Evolutionary conservation across 1,284 basidiomycete genomes (phyloP).

Genomic region (Phlebopus sp.): DNA sequence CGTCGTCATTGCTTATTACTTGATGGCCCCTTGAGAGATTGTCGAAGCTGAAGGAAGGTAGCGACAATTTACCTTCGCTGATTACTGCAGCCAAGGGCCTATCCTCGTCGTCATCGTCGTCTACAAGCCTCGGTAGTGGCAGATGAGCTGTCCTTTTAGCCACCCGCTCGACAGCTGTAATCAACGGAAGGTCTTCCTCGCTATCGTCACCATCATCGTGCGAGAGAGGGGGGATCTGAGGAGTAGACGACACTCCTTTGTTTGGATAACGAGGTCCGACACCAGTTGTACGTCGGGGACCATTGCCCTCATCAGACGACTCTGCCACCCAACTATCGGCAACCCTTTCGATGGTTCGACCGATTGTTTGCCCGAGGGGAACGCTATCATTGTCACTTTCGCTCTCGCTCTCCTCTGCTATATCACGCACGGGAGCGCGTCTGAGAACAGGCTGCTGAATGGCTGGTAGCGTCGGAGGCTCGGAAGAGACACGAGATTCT

Average conservation of each 20-base stretch:
- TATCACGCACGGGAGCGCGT: constrained; percentile 44
- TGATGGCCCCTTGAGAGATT: constrained; percentile 27
- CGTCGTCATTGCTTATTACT: constrained; percentile 47
- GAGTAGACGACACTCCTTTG: constrained; percentile 22
- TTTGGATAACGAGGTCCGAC: constrained; percentile 50
- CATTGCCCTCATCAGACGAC: constrained; percentile 55
- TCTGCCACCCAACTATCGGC: constrained; percentile 54
- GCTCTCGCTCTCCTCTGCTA: constrained; percentile 47
- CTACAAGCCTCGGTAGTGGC: constrained; percentile 8
- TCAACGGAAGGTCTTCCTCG: constrained; percentile 76
- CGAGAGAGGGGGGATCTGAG: constrained; percentile 11
- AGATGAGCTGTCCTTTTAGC: constrained; percentile 25
- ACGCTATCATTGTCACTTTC: constrained; percentile 49
- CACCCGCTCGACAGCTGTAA: constrained; percentile 46
- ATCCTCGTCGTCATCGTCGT: constrained; percentile 57
- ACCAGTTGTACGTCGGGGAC: constrained; percentile 52
- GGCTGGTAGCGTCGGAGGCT: constrained; percentile 54
- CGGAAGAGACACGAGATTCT: constrained; percentile 36
- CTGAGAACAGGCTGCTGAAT: constrained; percentile 46
- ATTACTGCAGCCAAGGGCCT: constrained; percentile 63
- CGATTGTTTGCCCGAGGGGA: constrained; percentile 23
- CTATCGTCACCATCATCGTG: constrained; percentile 45
- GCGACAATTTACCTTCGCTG: constrained; percentile 46
- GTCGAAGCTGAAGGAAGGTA: constrained; percentile 47
- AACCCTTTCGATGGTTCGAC: constrained; percentile 27